These are phyloP conservation scores for Apiospora sp. DNA, from an alignment of 2,329 filamentous ascomycete genomes.

Conservation along the genomic window DNA sequence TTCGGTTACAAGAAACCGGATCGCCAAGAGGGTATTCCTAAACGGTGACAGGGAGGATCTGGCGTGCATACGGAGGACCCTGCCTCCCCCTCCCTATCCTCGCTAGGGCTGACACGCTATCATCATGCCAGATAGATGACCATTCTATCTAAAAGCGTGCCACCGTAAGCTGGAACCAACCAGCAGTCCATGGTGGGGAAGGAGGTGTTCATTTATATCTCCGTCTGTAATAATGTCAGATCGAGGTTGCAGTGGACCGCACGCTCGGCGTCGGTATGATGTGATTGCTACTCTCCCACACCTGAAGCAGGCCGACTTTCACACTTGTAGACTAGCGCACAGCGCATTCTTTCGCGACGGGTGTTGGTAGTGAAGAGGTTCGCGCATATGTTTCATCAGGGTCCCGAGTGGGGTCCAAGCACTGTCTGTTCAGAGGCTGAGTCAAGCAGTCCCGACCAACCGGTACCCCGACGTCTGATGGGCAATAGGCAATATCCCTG, in stretches of 20 bases:
- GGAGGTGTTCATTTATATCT: not conserved
- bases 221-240: not conserved
- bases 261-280: not conserved
- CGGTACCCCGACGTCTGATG: not conserved
- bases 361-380: not conserved
- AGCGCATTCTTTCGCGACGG: not conserved
- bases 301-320: not conserved
- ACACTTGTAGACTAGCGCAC: not conserved
- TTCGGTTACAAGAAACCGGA: not conserved
- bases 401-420: not conserved
- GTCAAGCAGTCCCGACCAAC: not conserved
- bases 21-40: conserved; percentile 16
- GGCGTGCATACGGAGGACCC: conserved; percentile 7
- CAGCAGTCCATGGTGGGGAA: not conserved
- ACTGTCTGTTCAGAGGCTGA: not conserved
- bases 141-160: not conserved
- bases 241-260: not conserved
- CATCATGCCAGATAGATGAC: not conserved
- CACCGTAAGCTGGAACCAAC: not conserved
- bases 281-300: not conserved
- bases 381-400: not conserved
- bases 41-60: conserved; percentile 1
- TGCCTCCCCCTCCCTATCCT: not conserved
- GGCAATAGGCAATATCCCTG: not conserved
- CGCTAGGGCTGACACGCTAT: not conserved